Percentiles rank a stretch among this genome's conserved stretches.
Evolutionary conservation across 495 filamentous ascomycete genomes (phyloP).

Genomic region (Neurospora hispaniola): DNA sequence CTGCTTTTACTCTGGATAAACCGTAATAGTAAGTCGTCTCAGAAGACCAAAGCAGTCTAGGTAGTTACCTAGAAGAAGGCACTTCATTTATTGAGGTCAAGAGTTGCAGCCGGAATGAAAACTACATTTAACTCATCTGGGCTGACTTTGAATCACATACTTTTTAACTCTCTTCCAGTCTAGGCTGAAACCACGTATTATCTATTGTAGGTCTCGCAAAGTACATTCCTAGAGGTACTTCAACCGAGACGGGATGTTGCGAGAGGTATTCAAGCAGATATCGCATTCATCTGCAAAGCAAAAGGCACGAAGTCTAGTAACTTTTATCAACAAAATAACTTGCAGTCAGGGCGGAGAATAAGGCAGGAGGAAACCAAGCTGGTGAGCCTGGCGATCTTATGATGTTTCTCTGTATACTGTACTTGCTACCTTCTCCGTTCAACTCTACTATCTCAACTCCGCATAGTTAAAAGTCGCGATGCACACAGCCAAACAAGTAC

Average conservation of each 20-base stretch:
- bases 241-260: neutral
- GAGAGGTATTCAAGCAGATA: neutral
- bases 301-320: neutral
- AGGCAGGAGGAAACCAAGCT: neutral
- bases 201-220: neutral
- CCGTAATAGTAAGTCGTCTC: neutral
- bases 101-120: neutral
- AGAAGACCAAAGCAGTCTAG: neutral
- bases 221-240: neutral
- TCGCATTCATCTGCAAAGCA: no score
- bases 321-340: neutral
- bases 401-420: neutral
- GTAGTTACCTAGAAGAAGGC: neutral
- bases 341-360: neutral
- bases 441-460: neutral
- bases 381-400: neutral
- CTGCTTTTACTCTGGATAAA: neutral
- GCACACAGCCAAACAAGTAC: neutral
- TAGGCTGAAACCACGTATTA: neutral
- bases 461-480: neutral
- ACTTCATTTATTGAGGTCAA: neutral
- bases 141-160: neutral
- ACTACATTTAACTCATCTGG: neutral
- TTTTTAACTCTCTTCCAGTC: neutral
- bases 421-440: neutral